Conservation (phyloP, 2,329 filamentous ascomycete genomes). For the Ascomycota sp. region DNA sequence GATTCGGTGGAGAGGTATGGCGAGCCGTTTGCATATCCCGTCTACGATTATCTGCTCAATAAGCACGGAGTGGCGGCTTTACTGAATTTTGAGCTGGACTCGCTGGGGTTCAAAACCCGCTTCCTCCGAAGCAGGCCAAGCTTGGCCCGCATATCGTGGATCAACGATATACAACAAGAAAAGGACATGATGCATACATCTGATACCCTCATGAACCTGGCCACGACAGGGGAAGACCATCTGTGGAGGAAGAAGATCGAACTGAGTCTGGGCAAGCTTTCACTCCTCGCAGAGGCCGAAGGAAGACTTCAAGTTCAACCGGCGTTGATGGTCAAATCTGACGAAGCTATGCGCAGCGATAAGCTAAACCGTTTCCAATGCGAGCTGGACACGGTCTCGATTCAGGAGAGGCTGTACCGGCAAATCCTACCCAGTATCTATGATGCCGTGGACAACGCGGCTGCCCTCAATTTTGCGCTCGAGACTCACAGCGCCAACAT, state of each 20-base stretch:
- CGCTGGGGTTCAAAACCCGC: constrained; percentile 47
- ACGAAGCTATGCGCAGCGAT: constrained; percentile 18
- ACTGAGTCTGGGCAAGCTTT: constrained; percentile 71
- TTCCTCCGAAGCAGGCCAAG: constrained; percentile 56
- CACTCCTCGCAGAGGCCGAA: constrained; percentile 42
- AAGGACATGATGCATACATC: constrained; percentile 56
- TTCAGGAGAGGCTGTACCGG: constrained; percentile 64
- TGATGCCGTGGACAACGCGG: constrained; percentile 58
- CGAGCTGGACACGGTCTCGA: constrained; percentile 46
- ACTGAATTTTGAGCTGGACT: constrained; percentile 50
- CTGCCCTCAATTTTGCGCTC: constrained; percentile 57
- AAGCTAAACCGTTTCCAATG: constrained; percentile 34
- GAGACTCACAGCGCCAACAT: constrained; percentile 39
- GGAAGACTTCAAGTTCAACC: constrained; percentile 7
- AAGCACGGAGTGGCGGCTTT: constrained; percentile 45
- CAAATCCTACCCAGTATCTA: constrained; percentile 47
- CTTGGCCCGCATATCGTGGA: constrained; percentile 72
- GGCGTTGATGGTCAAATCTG: constrained; percentile 16
- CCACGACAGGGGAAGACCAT: constrained; percentile 51
- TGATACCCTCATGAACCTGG: constrained; percentile 47
- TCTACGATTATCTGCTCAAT: constrained; percentile 60
- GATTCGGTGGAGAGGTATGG: constrained; percentile 43
- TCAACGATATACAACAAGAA: constrained; percentile 71
- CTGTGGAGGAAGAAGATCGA: constrained; percentile 90
- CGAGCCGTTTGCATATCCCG: constrained; percentile 49